Percentiles rank a stretch among this genome's conserved stretches.
These are phyloP conservation scores for Leccinum disarticulatum DNA, from an alignment of 768 basidiomycete species.

Conservation along the genomic window DNA sequence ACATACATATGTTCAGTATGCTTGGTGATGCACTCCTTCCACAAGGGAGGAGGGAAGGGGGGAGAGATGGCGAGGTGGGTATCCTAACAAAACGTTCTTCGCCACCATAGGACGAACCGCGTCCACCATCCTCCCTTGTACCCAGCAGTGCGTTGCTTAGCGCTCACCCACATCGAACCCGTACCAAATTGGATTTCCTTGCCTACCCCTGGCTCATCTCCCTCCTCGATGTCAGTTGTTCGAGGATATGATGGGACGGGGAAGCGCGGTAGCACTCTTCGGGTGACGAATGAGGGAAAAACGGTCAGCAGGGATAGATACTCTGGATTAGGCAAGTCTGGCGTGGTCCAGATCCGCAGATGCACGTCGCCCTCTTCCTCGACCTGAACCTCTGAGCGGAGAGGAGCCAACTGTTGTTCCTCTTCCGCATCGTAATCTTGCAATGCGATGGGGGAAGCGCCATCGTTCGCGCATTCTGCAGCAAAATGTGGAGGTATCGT, in stretches of 20 bases:
- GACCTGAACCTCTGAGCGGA: conserved; percentile 32
- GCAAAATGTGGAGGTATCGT: conserved; percentile 34
- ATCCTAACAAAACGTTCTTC: conserved; percentile 69
- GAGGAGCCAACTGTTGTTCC: conserved; percentile 32
- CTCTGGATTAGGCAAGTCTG: conserved; percentile 78
- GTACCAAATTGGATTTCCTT: conserved; percentile 73
- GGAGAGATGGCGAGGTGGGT: conserved; percentile 10
- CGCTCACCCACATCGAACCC: conserved; percentile 79
- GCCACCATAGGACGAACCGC: conserved; percentile 77
- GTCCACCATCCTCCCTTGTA: conserved; percentile 84
- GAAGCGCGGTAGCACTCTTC: conserved; percentile 73
- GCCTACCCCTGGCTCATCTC: conserved; percentile 52
- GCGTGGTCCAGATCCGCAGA: conserved; percentile 78
- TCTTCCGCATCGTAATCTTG: conserved; percentile 34
- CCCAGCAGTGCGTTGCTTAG: conserved; percentile 54
- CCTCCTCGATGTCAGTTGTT: conserved; percentile 67
- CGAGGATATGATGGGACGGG: conserved; percentile 39
- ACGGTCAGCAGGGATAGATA: conserved; percentile 62
- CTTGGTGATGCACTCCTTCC: conserved; percentile 12
- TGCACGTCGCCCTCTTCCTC: conserved; percentile 46
- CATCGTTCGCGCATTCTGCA: conserved; percentile 41
- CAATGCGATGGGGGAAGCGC: conserved; percentile 38
- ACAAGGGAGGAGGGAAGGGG: neutral
- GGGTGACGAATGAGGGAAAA: conserved; percentile 77
- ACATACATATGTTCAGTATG: conserved; percentile 38